These are phyloP conservation scores for Chrysophaeum taylorii DNA, from an alignment of 352 stramenopile species.

Conservation along the genomic window DNA sequence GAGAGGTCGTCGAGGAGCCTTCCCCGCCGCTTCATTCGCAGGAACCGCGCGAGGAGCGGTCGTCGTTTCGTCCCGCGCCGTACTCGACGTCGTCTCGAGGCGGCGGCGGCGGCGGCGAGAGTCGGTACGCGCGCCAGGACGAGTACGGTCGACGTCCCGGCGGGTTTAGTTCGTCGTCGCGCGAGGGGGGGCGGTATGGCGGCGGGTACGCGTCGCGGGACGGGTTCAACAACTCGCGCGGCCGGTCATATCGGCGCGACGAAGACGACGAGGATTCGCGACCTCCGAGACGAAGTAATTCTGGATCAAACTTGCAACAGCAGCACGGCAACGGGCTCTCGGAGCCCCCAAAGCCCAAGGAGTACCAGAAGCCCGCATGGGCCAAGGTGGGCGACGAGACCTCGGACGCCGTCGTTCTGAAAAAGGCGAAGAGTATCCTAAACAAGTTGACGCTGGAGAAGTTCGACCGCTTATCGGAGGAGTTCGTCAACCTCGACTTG, in stretches of 20 bases:
- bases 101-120: neutral
- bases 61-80: neutral
- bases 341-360: neutral
- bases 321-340: too few relatives aligned
- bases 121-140: neutral
- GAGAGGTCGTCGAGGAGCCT: neutral
- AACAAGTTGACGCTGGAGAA: constrained; percentile 95
- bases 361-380: constrained; percentile 5
- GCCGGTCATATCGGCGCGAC: neutral
- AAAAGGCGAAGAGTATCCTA: constrained; percentile 75
- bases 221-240: neutral
- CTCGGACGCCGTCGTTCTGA: constrained; percentile 56
- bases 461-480: constrained; percentile 82
- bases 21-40: neutral
- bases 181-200: neutral
- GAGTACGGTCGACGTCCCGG: too few relatives aligned
- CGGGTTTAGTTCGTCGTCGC: too few relatives aligned
- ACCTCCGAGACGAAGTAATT: neutral
- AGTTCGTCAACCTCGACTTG: constrained; percentile 77
- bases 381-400: constrained; percentile 18
- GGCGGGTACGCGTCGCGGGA: neutral
- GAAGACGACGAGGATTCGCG: neutral
- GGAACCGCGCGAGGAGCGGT: neutral
- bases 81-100: neutral
- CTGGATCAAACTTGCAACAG: too few relatives aligned